These are phyloP conservation scores for Alnus rubra DNA, from an alignment of 306 rosid species.

Conservation along the genomic window DNA sequence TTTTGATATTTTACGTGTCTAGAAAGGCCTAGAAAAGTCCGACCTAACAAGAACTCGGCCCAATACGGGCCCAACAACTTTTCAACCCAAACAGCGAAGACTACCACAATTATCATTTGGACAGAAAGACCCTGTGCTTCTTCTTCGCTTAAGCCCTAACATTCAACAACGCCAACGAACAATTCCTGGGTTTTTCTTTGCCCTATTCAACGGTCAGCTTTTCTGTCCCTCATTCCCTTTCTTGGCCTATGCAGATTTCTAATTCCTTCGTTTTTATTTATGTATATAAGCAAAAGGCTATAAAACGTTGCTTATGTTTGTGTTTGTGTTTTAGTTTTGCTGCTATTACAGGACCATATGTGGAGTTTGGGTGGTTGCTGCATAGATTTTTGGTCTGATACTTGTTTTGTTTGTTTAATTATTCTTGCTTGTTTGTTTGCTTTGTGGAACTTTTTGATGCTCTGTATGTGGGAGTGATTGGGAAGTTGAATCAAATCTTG, in stretches of 20 bases:
- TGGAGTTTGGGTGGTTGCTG: background rate
- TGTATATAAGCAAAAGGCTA: background rate
- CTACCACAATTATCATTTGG: background rate
- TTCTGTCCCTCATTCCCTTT: background rate
- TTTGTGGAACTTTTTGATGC: background rate
- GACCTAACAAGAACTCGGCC: background rate
- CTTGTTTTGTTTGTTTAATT: background rate
- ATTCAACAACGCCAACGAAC: background rate
- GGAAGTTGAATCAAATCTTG: background rate
- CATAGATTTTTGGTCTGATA: background rate
- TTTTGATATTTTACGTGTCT: background rate
- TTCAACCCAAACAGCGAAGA: background rate
- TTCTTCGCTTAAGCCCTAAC: background rate
- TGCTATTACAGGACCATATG: background rate
- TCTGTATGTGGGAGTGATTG: background rate
- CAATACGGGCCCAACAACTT: background rate
- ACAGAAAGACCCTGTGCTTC: background rate
- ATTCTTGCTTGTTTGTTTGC: background rate
- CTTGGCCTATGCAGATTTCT: background rate
- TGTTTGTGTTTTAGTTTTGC: background rate
- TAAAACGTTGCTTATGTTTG: background rate
- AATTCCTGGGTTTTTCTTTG: background rate
- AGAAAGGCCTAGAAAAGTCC: background rate
- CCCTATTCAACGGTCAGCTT: background rate
- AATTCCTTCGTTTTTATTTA: background rate